Percentiles rank a stretch among this genome's conserved stretches.
These are phyloP conservation scores for Termitomyces sp. DNA, from an alignment of 768 basidiomycete genomes.

Conservation along the genomic window DNA sequence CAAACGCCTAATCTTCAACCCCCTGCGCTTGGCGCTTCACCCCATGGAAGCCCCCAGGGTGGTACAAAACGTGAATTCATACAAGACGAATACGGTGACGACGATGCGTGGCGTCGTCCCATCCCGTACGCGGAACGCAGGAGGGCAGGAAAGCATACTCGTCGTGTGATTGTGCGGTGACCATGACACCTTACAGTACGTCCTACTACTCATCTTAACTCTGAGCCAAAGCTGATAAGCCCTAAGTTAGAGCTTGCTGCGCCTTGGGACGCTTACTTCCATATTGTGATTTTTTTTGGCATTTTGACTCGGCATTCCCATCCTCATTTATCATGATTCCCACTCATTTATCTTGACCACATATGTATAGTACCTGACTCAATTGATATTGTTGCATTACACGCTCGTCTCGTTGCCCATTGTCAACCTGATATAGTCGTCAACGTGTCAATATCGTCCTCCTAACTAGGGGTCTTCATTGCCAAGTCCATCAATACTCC, in stretches of 20 bases:
- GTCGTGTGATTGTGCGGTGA: constrained; percentile 57
- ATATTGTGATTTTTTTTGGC: constrained; percentile 6
- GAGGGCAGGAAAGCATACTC: constrained; percentile 76
- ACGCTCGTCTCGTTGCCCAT: neutral
- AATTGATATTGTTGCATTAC: constrained; percentile 1
- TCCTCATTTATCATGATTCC: constrained; percentile 4
- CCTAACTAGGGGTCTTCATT: neutral
- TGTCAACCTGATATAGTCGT: neutral
- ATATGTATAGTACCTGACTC: constrained; percentile 3
- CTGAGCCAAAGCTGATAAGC: constrained; percentile 2
- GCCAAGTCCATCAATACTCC: neutral
- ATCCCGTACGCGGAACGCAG: constrained; percentile 72
- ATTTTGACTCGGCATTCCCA: constrained; percentile 8
- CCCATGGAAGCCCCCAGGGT: constrained; percentile 35
- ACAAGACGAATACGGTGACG: constrained; percentile 51
- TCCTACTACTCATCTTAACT: neutral
- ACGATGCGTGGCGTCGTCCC: constrained; percentile 68
- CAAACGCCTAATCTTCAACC: constrained; percentile 30
- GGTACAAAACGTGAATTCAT: constrained; percentile 31
- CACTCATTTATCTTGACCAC: constrained; percentile 11
- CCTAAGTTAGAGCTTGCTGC: constrained; percentile 6
- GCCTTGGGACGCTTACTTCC: constrained; percentile 6
- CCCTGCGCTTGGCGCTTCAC: constrained; percentile 38
- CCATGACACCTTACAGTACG: constrained; percentile 21
- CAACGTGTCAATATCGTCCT: neutral